Evolutionary conservation across 495 filamentous ascomycete species (phyloP), one percentile per base, ranked within the genome.

Genomic region (Neurospora hispaniola): DNA sequence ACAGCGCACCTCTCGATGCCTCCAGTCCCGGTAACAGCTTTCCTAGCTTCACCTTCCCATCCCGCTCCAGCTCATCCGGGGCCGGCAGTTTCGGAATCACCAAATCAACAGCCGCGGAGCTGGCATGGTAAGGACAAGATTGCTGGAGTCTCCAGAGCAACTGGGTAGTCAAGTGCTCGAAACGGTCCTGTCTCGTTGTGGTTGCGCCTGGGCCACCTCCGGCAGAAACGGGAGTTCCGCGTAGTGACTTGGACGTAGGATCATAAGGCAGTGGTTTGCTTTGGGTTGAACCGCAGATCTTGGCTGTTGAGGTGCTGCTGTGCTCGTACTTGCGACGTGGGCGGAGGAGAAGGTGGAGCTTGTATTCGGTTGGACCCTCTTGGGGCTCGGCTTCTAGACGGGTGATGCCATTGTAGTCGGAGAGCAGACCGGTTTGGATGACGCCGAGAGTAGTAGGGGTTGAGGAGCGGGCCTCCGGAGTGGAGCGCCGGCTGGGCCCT

Each of bases 121-220:
- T 90, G 3, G 89, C 88, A 82, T 97, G 95, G 81, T 96, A 91
- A 5, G 94, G 94, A 20, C 92, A 96, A 5, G 94, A 97, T 81
- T 98, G 96, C 81, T 98, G 94, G 69, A 99, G 82, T 54, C 96
- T 88, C 96, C 96, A 99, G 35, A 98, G 82, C 31, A 99, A 84
- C 82, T 99, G 96, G 0, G 96, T 99, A 0, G 95, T 98, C 73
- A 99, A 82, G 75, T 96, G 93, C 73, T 97, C 91, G 18, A 98
- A 85, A 41, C 96, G 87, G 74, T 94, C 90, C 81, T 97, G 93
- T 40, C 93, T 89, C 43, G 89, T 90, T 71, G 89, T 87, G 59
- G 78, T 87, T 18, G 87, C 86, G 39, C 83, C 79, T 16, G 85
- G 76, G 23, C 79, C 75, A 10, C 73, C 70, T 18, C 75, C 76